These are phyloP conservation scores for Gracilaria caudata DNA, from an alignment of 23 red algal genomes.

Conservation along the genomic window DNA sequence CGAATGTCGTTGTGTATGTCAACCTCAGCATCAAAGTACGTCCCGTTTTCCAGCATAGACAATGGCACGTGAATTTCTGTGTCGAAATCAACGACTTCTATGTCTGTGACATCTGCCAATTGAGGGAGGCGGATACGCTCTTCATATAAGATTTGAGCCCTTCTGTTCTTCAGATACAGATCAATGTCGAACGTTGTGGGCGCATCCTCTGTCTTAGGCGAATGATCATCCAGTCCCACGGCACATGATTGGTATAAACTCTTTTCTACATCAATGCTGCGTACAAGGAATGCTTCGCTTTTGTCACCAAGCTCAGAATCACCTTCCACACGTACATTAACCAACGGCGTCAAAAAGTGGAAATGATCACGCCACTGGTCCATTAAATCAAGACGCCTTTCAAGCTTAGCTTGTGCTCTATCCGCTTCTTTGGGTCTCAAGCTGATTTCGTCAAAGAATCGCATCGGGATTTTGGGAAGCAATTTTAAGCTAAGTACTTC, in stretches of 20 bases:
- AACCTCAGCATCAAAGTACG: neutral
- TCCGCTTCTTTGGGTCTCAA: neutral
- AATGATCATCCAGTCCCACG: constrained; percentile 5
- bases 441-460: constrained; percentile 27
- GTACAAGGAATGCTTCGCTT: neutral
- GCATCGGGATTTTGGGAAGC: neutral
- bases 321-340: neutral
- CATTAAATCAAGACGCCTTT: neutral
- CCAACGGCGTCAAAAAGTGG: constrained; percentile 22
- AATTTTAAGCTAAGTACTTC: neutral
- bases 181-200: neutral
- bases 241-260: constrained; percentile 4
- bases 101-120: neutral
- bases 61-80: neutral
- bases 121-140: neutral
- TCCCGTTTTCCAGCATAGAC: neutral
- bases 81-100: neutral
- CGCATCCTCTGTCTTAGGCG: too few relatives aligned
- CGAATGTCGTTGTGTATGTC: constrained; percentile 2
- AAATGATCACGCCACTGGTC: constrained; percentile 28
- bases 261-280: neutral
- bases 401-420: neutral
- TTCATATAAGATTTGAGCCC: neutral
- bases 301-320: neutral
- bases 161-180: neutral